Conservation (phyloP, 176 grass and related monocot genomes). For the Bromus sterilis region DNA sequence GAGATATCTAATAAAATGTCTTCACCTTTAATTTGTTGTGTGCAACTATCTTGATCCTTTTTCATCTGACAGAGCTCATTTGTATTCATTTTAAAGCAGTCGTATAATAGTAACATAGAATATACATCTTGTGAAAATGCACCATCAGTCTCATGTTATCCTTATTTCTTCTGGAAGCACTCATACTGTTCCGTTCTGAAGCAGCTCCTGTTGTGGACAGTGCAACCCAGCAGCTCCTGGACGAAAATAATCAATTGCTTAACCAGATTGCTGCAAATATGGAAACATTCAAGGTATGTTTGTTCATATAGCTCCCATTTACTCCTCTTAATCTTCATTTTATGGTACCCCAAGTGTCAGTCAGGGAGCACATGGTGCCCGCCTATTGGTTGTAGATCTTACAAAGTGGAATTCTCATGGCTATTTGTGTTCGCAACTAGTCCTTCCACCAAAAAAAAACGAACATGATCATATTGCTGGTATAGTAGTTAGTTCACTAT, state of each 20-base stretch:
- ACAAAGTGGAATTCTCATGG: background rate
- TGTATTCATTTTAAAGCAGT: slow-evolving; percentile 7
- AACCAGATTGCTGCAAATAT: slow-evolving; percentile 79
- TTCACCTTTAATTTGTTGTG: background rate
- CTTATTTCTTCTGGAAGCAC: background rate
- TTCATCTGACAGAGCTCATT: background rate
- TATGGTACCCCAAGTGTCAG: background rate
- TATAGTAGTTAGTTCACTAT: background rate
- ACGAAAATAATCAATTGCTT: slow-evolving; percentile 80
- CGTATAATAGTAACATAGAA: background rate
- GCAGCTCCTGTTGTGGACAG: slow-evolving; percentile 53
- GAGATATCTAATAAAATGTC: background rate
- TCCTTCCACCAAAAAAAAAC: background rate
- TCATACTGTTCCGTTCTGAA: slow-evolving; percentile 16
- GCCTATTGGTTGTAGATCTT: background rate
- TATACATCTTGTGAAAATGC: background rate
- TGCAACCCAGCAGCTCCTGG: slow-evolving; percentile 62
- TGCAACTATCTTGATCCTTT: background rate
- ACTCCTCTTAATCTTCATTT: background rate
- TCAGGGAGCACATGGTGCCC: background rate
- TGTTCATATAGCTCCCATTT: background rate
- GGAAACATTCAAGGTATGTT: slow-evolving; percentile 53
- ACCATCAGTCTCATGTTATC: background rate
- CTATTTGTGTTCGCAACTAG: background rate
- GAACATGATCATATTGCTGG: background rate